phyloP scores from a whole-genome alignment of 2,329 filamentous ascomycete species.

The Macrophomina pseudophaseolina region DNA sequence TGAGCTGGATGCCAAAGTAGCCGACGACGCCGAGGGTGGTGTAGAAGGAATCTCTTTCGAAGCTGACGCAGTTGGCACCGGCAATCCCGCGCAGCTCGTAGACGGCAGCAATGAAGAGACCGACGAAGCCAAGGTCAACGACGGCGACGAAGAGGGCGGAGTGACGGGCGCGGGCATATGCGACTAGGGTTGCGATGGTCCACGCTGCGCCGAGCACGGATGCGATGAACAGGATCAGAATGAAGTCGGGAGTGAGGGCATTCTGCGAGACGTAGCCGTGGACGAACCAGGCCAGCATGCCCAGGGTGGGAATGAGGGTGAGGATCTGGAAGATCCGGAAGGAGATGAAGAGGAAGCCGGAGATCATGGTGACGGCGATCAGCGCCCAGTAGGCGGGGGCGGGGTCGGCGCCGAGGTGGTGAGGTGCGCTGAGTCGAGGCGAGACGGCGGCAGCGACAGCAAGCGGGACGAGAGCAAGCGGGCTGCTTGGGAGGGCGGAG shows the following conservation, averaged over 20 bases:
- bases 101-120: slow-evolving; percentile 66
- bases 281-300: slow-evolving; percentile 69
- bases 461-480: neutral
- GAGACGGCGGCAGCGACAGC: neutral
- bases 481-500: neutral
- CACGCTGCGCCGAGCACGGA: slow-evolving; percentile 66
- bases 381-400: neutral
- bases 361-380: slow-evolving; percentile 35
- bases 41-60: slow-evolving; percentile 59
- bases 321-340: slow-evolving; percentile 66
- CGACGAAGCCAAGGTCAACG: slow-evolving; percentile 66
- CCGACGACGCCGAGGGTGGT: slow-evolving; percentile 67
- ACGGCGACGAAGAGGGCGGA: slow-evolving; percentile 65
- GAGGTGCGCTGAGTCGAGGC: neutral
- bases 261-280: slow-evolving; percentile 62
- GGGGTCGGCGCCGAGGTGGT: neutral
- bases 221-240: slow-evolving; percentile 69
- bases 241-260: slow-evolving; percentile 63
- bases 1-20: slow-evolving; percentile 53
- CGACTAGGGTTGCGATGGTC: slow-evolving; percentile 65
- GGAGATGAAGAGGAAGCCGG: slow-evolving; percentile 65
- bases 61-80: slow-evolving; percentile 69
- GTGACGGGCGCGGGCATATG: slow-evolving; percentile 63
- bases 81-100: slow-evolving; percentile 63
- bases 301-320: slow-evolving; percentile 66